phyloP scores from a whole-genome alignment of 305 asterid species.

The Fraxinus greggii region DNA sequence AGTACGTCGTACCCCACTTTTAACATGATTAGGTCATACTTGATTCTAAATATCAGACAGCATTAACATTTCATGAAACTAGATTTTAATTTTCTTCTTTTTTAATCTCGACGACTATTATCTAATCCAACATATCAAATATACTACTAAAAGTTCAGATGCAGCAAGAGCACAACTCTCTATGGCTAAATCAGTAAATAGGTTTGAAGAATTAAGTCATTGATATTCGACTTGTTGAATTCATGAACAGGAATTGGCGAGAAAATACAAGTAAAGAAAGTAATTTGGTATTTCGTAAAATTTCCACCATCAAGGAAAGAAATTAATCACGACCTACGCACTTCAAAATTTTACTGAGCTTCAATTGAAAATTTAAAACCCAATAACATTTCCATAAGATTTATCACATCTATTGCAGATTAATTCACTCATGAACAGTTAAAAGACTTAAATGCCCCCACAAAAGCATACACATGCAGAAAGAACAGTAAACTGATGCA shows the following conservation, averaged over 20 bases:
- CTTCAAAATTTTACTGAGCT: not conserved
- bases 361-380: not conserved
- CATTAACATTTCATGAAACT: not conserved
- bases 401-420: not conserved
- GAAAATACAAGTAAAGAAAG: too few species aligned
- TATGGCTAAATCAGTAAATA: not conserved
- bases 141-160: not conserved
- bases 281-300: not conserved
- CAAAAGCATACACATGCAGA: not conserved
- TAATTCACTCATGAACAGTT: not conserved
- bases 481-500: not conserved
- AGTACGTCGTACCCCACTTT: conserved; percentile 67
- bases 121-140: not conserved
- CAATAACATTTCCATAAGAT: not conserved
- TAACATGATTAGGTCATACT: conserved; percentile 26
- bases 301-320: not conserved
- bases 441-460: not conserved
- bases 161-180: not conserved
- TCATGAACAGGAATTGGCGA: not conserved
- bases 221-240: not conserved
- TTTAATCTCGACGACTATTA: not conserved
- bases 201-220: not conserved
- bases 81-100: not conserved
- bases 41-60: not conserved
- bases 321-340: not conserved